phyloP scores from a whole-genome alignment of 805 yeast species.

The Ogataea methanolica region DNA sequence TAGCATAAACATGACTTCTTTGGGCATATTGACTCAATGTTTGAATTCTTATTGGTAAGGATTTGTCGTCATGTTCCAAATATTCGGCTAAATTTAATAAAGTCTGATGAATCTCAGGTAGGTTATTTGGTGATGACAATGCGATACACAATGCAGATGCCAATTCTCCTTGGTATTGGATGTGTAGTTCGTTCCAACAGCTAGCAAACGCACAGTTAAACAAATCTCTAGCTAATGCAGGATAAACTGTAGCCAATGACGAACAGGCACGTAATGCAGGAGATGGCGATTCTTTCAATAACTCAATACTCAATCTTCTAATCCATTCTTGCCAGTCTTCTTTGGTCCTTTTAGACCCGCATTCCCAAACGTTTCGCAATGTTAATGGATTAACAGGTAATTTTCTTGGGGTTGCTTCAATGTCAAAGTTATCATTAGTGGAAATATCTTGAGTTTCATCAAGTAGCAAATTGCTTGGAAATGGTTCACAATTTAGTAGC shows the following conservation, averaged over 20 bases:
- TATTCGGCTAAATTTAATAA: slow-evolving; percentile 87
- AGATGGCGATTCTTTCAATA: slow-evolving; percentile 88
- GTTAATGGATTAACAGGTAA: slow-evolving; percentile 63
- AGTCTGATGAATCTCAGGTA: slow-evolving; percentile 93
- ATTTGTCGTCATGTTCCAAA: slow-evolving; percentile 96
- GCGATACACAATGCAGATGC: slow-evolving; percentile 84
- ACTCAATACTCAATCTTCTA: slow-evolving; percentile 75
- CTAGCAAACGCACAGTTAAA: slow-evolving; percentile 94
- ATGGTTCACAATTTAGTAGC: slow-evolving; percentile 75
- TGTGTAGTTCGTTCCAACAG: slow-evolving; percentile 90
- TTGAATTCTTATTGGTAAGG: slow-evolving; percentile 86
- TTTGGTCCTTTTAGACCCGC: slow-evolving; percentile 78
- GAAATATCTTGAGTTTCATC: slow-evolving; percentile 49
- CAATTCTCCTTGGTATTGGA: slow-evolving; percentile 84
- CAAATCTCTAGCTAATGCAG: slow-evolving; percentile 82
- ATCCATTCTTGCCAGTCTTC: slow-evolving; percentile 99
- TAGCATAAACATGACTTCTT: slow-evolving; percentile 95
- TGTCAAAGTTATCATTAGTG: slow-evolving; percentile 47
- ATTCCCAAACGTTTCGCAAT: slow-evolving; percentile 85
- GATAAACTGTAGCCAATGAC: slow-evolving; percentile 77
- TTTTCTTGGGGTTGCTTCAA: slow-evolving; percentile 67
- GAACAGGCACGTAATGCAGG: slow-evolving; percentile 93
- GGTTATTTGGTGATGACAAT: slow-evolving; percentile 81
- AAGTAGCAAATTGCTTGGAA: slow-evolving; percentile 70
- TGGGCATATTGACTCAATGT: slow-evolving; percentile 91